Base-by-base conservation (phyloP, 2,329 filamentous ascomycete genomes). In the Parastagonospora avenae region DNA sequence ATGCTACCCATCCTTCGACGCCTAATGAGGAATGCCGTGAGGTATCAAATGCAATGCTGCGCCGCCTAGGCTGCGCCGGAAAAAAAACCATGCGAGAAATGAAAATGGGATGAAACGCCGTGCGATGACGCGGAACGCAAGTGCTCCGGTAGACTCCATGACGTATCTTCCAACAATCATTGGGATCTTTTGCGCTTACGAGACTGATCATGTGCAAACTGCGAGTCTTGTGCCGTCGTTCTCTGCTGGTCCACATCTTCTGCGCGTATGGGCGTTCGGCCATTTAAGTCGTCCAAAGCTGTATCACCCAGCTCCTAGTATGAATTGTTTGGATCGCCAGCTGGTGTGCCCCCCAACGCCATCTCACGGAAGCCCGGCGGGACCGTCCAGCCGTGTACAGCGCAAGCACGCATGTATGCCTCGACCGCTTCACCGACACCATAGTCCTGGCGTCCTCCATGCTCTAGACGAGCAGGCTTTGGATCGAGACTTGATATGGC, bases 401-500 rank as follows among this genome's bases (percentile, higher is more conserved):
- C 59, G 52, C 89, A 91, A 9, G 87, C 88, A 44, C 91, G 83
- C 28, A 79, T 76, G 66, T 88, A 96, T 2, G 90, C 91, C 0
- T 85, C 82, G 1, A 91, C 77, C 0, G 91, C 92, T 68, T 95
- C 91, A 0, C 68, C 69, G 4, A 90, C 80, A 0, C 78, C 77
- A 66, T 96, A 96, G 55, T 89, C 82, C 4, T 42, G 37, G 4
- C 57, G 36, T 8, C 53, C 50, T 32, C 60, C 31, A 2, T 33
- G 52, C 14, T 81, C 79, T 10, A 96, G 76, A n/a, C 89, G 82
- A 12, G 91, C 92, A 0, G 91, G 90, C 36, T 71, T 75, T 0
- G 87, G 90, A 0, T 94, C 88, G 1, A 77, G 76, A 42, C 82
- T 87, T 47, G 80, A 85, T 11, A 96, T 83, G 0, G 90, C 90